These are phyloP conservation scores for Populus tomentosa DNA, from an alignment of 441 rosid genomes.

Conservation along the genomic window DNA sequence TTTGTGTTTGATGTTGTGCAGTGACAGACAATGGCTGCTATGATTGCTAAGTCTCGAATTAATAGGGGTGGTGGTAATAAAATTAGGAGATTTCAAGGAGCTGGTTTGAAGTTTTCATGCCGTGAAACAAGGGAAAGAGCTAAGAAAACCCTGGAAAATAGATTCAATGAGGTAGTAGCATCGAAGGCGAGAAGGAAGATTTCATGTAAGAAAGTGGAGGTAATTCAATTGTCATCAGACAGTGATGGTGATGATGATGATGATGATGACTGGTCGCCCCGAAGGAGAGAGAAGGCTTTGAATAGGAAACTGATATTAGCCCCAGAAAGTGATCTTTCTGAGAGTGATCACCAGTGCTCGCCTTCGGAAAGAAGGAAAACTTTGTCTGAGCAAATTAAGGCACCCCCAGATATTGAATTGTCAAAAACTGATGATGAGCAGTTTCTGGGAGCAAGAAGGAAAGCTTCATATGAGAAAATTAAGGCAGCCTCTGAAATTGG, in stretches of 20 bases:
- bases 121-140: slow-evolving; percentile 16
- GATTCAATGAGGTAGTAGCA: not conserved
- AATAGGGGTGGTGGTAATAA: slow-evolving; percentile 1
- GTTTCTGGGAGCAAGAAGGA: not conserved
- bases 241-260: not conserved
- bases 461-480: slow-evolving; percentile 1
- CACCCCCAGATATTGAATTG: not conserved
- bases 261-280: not conserved
- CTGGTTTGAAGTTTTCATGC: slow-evolving; percentile 8
- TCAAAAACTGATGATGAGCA: not conserved
- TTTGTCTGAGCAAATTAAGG: not conserved
- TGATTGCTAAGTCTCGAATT: slow-evolving; percentile 26
- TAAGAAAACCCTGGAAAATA: not conserved
- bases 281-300: not conserved
- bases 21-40: slow-evolving; percentile 33
- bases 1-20: slow-evolving; percentile 12
- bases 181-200: not conserved
- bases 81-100: slow-evolving; percentile 9
- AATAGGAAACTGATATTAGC: not conserved
- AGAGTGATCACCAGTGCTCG: not conserved
- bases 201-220: not conserved
- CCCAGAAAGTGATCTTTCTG: not conserved
- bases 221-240: not conserved
- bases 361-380: not conserved
- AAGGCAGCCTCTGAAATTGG: not conserved